These are phyloP conservation scores for Hygrophorus russula DNA, from an alignment of 768 basidiomycete species.

Conservation along the genomic window DNA sequence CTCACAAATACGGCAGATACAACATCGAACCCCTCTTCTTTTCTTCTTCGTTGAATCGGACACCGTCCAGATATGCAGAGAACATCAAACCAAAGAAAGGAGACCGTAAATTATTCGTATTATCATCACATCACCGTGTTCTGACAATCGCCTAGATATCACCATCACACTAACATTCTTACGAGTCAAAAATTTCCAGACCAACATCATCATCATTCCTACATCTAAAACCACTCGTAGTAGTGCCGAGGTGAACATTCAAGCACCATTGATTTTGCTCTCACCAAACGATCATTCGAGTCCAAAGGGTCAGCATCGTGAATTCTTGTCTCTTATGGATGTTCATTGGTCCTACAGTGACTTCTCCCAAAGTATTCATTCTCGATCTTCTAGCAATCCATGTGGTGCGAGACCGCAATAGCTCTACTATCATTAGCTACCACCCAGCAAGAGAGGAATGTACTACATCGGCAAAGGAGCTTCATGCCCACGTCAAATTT, in stretches of 20 bases:
- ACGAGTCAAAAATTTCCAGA: constrained; percentile 22
- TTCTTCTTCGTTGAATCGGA: constrained; percentile 54
- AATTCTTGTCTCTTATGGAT: constrained; percentile 3
- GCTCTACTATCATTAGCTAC: constrained; percentile 33
- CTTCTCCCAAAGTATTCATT: constrained; percentile 16
- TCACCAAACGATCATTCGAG: too few relatives aligned
- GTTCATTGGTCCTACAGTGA: not conserved
- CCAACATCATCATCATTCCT: constrained; percentile 1
- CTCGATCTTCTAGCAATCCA: constrained; percentile 45
- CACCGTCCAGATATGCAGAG: constrained; percentile 55
- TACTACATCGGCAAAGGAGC: too few relatives aligned
- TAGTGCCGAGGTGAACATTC: constrained; percentile 1
- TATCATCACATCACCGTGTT: not conserved
- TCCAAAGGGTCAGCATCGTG: constrained; percentile 7
- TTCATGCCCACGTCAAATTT: constrained; percentile 24
- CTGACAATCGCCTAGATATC: constrained; percentile 28
- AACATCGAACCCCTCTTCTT: constrained; percentile 56
- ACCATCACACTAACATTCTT: constrained; percentile 45
- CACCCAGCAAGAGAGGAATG: constrained; percentile 28
- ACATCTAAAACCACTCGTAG: not conserved
- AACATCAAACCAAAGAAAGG: constrained; percentile 21
- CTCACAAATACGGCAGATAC: constrained; percentile 20
- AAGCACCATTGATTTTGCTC: not conserved
- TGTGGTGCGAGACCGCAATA: constrained; percentile 31
- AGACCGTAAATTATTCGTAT: constrained; percentile 24